phyloP scores from a whole-genome alignment of 2,329 filamentous ascomycete genomes.

The Claviceps cyperi region DNA sequence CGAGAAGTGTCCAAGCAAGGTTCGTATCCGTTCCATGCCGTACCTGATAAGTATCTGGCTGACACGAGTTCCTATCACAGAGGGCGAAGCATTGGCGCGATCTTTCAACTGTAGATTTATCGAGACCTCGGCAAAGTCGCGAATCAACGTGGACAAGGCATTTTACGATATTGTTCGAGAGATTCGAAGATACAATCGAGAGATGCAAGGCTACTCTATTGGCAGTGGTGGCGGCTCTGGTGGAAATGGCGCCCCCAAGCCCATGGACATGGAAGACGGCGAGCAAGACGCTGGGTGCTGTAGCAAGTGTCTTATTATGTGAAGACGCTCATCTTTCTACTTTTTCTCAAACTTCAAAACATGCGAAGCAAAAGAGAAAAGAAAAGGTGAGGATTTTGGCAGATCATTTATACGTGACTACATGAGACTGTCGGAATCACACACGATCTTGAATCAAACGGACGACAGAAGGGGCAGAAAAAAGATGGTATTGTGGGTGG shows the following conservation, averaged over 20 bases:
- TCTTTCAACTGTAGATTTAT: conserved; percentile 96
- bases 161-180: conserved; percentile 98
- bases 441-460: neutral
- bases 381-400: neutral
- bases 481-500: neutral
- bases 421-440: neutral
- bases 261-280: conserved; percentile 66
- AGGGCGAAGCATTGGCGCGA: conserved; percentile 75
- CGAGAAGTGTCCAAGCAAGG: conserved; percentile 85
- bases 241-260: conserved; percentile 46
- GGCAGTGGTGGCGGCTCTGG: conserved; percentile 51
- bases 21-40: conserved; percentile 28
- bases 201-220: conserved; percentile 79
- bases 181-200: conserved; percentile 95
- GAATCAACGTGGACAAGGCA: conserved; percentile 95
- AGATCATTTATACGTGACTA: neutral
- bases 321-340: conserved; percentile 18
- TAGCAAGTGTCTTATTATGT: conserved; percentile 79
- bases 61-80: conserved; percentile 30
- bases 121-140: conserved; percentile 95
- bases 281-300: conserved; percentile 65
- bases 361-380: neutral
- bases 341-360: neutral
- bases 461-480: conserved; percentile 1
- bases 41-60: conserved; percentile 1